Evolutionary conservation across 768 basidiomycete genomes (phyloP).

Genomic region (Termitomyces sp.): DNA sequence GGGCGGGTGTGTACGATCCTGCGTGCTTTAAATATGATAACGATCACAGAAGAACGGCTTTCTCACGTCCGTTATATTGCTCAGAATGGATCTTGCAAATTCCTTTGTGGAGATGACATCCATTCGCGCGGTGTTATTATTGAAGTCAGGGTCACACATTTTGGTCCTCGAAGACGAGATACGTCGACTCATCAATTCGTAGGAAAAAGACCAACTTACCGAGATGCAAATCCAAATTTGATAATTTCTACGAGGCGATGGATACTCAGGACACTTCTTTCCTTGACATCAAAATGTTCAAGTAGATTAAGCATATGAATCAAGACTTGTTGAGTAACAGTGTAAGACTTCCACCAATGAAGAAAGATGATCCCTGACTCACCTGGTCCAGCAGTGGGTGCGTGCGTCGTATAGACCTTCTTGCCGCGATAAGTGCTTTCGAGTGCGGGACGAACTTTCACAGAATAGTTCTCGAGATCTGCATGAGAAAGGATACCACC

Average conservation of each 20-base stretch:
- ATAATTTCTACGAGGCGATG: slow-evolving; percentile 84
- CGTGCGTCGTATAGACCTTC: slow-evolving; percentile 79
- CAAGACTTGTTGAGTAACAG: slow-evolving; percentile 45
- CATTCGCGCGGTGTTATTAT: slow-evolving; percentile 53
- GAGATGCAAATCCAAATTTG: slow-evolving; percentile 64
- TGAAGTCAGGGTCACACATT: slow-evolving; percentile 75
- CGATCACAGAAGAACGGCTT: not conserved
- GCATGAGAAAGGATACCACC: slow-evolving; percentile 79
- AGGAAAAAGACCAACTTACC: slow-evolving; percentile 25
- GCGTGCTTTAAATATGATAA: not conserved
- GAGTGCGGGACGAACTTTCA: slow-evolving; percentile 70
- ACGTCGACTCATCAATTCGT: not conserved
- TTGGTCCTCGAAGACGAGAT: slow-evolving; percentile 52
- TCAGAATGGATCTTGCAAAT: slow-evolving; percentile 57
- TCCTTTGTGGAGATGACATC: slow-evolving; percentile 63
- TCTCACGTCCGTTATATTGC: slow-evolving; percentile 81
- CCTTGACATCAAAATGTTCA: slow-evolving; percentile 63
- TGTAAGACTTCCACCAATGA: not conserved
- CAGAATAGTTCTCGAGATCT: slow-evolving; percentile 71
- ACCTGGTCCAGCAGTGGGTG: slow-evolving; percentile 83
- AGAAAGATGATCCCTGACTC: slow-evolving; percentile 7
- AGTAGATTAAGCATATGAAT: slow-evolving; percentile 89
- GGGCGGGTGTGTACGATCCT: slow-evolving; percentile 80
- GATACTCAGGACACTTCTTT: slow-evolving; percentile 57
- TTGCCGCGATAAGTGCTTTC: slow-evolving; percentile 73